Percentiles rank a stretch among this genome's conserved stretches.
Conservation (phyloP, 78 protist genomes). For the Dictyostelium citrinum region DNA sequence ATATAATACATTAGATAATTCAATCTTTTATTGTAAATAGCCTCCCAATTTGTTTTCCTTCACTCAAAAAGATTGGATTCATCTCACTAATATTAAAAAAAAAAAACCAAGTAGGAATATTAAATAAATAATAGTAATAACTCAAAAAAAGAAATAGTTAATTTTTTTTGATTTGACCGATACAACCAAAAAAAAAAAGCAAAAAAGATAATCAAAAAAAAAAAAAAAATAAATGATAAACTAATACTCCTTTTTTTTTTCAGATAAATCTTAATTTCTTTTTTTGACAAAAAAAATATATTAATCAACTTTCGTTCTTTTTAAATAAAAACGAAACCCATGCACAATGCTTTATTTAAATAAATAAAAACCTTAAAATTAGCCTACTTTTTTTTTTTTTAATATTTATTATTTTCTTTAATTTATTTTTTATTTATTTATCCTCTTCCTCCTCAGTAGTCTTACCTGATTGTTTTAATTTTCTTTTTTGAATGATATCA, state of each 20-base stretch:
- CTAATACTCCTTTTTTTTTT: neutral
- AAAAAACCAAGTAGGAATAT: neutral
- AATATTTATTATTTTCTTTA: neutral
- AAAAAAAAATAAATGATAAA: neutral
- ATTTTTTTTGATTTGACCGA: neutral
- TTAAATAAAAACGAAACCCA: neutral
- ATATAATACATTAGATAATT: neutral
- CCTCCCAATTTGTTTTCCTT: neutral
- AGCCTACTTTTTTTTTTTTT: neutral
- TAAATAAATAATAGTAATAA: neutral
- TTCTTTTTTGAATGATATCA: constrained; percentile 80
- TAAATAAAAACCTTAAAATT: neutral
- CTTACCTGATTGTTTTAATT: constrained; percentile 18
- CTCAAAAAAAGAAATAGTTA: neutral
- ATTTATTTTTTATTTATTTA: neutral
- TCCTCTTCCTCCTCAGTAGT: constrained; percentile 4
- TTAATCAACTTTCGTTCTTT: neutral
- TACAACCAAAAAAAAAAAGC: neutral
- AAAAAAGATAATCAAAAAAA: neutral
- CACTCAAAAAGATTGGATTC: neutral
- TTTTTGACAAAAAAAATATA: neutral
- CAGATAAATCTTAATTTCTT: neutral
- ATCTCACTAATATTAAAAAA: neutral
- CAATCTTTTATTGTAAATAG: neutral
- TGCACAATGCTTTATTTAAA: neutral